Evolutionary conservation across 78 protist species (phyloP), one percentile per base, ranked within the genome.

Genomic region (Goniomonas avonlea): DNA sequence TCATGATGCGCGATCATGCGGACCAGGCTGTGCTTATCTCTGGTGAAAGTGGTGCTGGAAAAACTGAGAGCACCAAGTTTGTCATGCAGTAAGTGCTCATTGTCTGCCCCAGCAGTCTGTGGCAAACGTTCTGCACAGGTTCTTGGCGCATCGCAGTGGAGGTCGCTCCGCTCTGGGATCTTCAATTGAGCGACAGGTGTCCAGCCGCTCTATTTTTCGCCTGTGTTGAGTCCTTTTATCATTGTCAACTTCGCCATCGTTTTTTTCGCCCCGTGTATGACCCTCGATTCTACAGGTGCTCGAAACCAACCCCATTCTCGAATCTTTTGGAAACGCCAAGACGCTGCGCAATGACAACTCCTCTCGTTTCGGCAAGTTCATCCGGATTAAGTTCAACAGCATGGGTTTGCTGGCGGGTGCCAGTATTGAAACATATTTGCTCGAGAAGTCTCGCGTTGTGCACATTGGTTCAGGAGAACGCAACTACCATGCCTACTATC

Each of bases 401-500:
- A n/a, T 0, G 35, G 53, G 53, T 17, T n/a, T 25, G 0, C 53
- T 8, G 11, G 53, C 77, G 13, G 88, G 91, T 45, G 88, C 82
- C 17, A 31, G n/a, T 48, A 47, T 87, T 25, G 17, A 59, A 68
- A 61, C 73, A 18, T 92, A 88, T 79, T 80, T 91, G 66, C 86
- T 91, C 21, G 94, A 91, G 76, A 91, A 93, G 91, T 80, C 92
- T 0, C 88, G 98, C 34, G 92, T 94, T 37, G 90, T 88, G 3
- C 60, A 56, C 29, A 96, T 86, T 37, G 58, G 71, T 1, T 84
- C 29, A 13, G 85, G 73, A 20, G 98, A 95, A 73, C 65, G 96
- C 45, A 88, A 83, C 81, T 95, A 68, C 78, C 97, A 93, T 71
- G 79, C 90, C 35, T 91, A 92, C 82, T 94, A 95, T 90, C 87